Evolutionary conservation across 352 stramenopile species (phyloP).

Genomic region (Phytophthora cactorum): DNA sequence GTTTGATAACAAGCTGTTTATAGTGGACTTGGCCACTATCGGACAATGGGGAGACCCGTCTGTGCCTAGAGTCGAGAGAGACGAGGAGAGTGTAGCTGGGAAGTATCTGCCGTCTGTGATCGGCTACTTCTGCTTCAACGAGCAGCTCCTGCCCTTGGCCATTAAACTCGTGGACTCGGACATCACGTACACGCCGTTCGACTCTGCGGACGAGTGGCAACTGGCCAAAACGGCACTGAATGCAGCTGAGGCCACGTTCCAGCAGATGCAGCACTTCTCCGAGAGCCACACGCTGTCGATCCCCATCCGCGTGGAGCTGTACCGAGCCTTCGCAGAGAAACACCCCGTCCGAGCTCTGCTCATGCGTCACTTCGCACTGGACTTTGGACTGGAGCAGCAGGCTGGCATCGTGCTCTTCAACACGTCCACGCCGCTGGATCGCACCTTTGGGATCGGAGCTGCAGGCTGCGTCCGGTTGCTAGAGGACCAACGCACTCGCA

Average conservation of each 20-base stretch:
- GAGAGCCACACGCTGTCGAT: slow-evolving; percentile 58
- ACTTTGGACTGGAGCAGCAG: slow-evolving; percentile 51
- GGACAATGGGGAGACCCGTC: slow-evolving; percentile 30
- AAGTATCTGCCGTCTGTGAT: slow-evolving; percentile 55
- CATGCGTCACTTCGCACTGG: slow-evolving; percentile 39
- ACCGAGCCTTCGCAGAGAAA: slow-evolving; percentile 35
- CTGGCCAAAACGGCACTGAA: slow-evolving; percentile 61
- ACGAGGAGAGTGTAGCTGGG: neutral
- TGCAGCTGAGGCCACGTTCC: slow-evolving; percentile 46
- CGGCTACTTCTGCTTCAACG: slow-evolving; percentile 50
- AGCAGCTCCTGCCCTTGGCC: slow-evolving; percentile 48
- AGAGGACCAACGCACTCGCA: slow-evolving; percentile 21
- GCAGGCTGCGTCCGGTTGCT: slow-evolving; percentile 40
- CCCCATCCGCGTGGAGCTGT: slow-evolving; percentile 52
- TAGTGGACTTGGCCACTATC: slow-evolving; percentile 44
- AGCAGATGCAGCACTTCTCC: slow-evolving; percentile 61
- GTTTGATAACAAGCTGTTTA: slow-evolving; percentile 37
- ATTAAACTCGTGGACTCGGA: slow-evolving; percentile 49
- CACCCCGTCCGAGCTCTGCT: slow-evolving; percentile 50
- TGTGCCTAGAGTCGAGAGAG: slow-evolving; percentile 26
- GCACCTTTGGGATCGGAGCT: slow-evolving; percentile 54
- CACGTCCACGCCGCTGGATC: slow-evolving; percentile 43
- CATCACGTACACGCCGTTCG: slow-evolving; percentile 56
- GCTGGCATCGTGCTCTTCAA: slow-evolving; percentile 49
- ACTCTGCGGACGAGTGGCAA: slow-evolving; percentile 47